Conservation (phyloP, 371 early-diverging fungal genomes). For the Mycotypha africana region DNA sequence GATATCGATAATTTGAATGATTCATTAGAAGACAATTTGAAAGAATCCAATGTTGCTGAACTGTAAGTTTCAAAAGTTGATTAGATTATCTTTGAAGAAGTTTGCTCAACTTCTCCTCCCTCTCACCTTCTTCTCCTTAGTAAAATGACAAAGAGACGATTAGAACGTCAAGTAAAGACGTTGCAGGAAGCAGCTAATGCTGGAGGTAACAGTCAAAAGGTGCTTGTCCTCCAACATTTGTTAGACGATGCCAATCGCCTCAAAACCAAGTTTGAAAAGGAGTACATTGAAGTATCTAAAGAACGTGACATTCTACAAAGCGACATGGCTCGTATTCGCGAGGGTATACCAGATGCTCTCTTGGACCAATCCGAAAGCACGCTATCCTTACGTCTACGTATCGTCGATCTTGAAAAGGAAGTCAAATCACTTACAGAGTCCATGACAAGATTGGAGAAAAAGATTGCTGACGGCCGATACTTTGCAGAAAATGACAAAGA, state of each 20-base stretch:
- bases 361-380: conserved; percentile 27
- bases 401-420: conserved; percentile 42
- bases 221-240: conserved; percentile 60
- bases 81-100: too few species aligned
- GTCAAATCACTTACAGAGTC: conserved; percentile 30
- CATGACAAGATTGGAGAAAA: conserved; percentile 20
- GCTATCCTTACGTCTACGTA: conserved; percentile 34
- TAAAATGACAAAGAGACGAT: conserved; percentile 62
- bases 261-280: conserved; percentile 68
- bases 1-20: conserved; percentile 34
- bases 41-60: conserved; percentile 49
- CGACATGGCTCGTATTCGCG: conserved; percentile 63
- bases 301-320: conserved; percentile 67
- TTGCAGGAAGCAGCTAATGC: conserved; percentile 53
- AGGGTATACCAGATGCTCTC: conserved; percentile 40
- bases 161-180: conserved; percentile 71
- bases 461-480: conserved; percentile 36
- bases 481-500: conserved; percentile 24
- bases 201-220: conserved; percentile 45
- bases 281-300: conserved; percentile 65
- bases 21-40: conserved; percentile 42
- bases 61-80: conserved; percentile 26
- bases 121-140: conserved; percentile 11
- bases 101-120: too few species aligned
- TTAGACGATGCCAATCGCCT: conserved; percentile 69